Evolutionary conservation across 2,329 filamentous ascomycete species (phyloP), one percentile per base, ranked within the genome.

Genomic region (Fusarium sp.): DNA sequence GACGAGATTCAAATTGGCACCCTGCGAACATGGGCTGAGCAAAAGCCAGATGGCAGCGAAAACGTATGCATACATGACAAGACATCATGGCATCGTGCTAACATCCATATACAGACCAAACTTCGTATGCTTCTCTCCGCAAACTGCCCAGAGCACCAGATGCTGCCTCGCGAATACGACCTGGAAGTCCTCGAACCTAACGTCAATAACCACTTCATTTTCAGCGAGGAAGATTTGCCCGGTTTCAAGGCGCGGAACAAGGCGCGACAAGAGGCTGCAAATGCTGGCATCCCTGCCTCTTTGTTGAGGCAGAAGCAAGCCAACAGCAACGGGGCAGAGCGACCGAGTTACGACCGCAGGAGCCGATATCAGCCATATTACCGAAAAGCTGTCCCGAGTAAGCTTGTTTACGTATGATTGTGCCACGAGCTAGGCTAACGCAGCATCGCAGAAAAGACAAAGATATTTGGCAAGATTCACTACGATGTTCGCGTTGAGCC

Each of bases 201-300:
- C n/a, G 89, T 95, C 37, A 89, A 89, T 76, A 98, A 97, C 81
- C 96, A 94, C 23, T 97, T 92, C 79, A 85, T 98, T 61, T 99
- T 99, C 78, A 94, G 92, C 42, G 96, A 99, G 82, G 94, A 97
- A 80, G 94, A 98, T 77, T 87, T 97, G 26, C 93, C 94, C 1
- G 76, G 80, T 18, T 83, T 80, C 76, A 82, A 82, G 73, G 80
- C 78, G 18, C 79, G 79, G 79, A 88, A 87, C 77, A 87, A 85
- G 75, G 82, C 82, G 50, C 84, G 86, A 54, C 84, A 85, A n/a
- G 86, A 89, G 57, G 86, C 87, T 12, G 82, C 87, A 6, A 87
- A 85, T 46, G 86, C 85, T 20, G 87, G 89, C 56, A 89, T 91
- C 65, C 89, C 89, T 7, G 81, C 85, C 8, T 86, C 88, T 38